Evolutionary conservation across 345 rosid species (phyloP), one percentile per base, ranked within the genome.

Genomic region (Microcos paniculata): DNA sequence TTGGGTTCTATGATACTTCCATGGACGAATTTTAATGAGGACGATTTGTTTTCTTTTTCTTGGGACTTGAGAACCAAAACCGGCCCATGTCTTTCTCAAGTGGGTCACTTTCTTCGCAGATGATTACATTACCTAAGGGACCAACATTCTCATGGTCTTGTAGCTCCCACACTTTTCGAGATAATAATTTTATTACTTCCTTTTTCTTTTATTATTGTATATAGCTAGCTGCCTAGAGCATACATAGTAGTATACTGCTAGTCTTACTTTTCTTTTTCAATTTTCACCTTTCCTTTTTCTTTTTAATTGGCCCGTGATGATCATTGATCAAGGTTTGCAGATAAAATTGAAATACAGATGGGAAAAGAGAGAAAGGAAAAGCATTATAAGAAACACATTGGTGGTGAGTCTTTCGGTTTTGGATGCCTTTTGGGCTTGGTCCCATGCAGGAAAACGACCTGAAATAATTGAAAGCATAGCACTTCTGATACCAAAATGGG

Each of bases 61-160:
- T 40, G 80, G 82, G 83, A 80, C 66, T 49, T 43, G 86, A 78
- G 76, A 72, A 53, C 31, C 59, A 78, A 35, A 64, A 51, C 69
- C 24, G 23, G 72, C 31, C 70, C 21, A 55, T 73, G 68, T 82
- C 78, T 78, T 68, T 84, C 70, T 30, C 82, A 46, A 43, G 70
- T 68, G 80, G 82, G 83, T 70, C 87, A 78, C 80, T 81, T 67
- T 76, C 84, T 62, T 62, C 78, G 68, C 79, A 46, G 74, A 70
- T 65, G 70, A 76, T 79, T 64, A 74, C 84, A 78, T 83, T 69
- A 76, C 67, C 82, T 15, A 53, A 76, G 80, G 82, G 76, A 71
- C 88, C 85, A 83, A 80, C 87, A 85, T 85, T 81, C 88, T 78
- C 83, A 81, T 82, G 86, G 81, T 72, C 40, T 35, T 7, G 74